Evolutionary conservation across 192 early-diverging fungal species (phyloP), one percentile per base, ranked within the genome.

Genomic region (Entophlyctis helioformis): DNA sequence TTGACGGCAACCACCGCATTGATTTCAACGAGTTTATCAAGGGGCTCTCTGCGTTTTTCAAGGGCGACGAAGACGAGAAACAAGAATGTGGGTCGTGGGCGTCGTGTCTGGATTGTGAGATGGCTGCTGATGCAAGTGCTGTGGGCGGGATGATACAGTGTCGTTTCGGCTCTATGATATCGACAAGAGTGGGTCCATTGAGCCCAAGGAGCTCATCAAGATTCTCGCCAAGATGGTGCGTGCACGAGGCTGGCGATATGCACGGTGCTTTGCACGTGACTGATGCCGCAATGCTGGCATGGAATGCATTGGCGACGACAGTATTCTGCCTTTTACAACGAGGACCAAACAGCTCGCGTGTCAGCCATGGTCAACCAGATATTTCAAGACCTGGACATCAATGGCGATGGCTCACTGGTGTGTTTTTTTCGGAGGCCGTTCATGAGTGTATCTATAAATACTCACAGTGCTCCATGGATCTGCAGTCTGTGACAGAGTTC

Each of bases 81-180:
- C 62, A 82, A 28, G 82, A 82, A 49, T 54, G 82, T 84, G 69
- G 25, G 73, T 51, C 27, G 13, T 26, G 3, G 9, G 9, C 10
- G 20, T n/a, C 6, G 11, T 35, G 39, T 39, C 16, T 24, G 39
- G 5, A 5, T 3, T 4, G 15, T 23, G n/a, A 8, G 12, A 21
- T 7, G 10, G 20, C 15, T 25, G 20, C 15, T 9, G 22, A 31
- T 4, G 11, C 4, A 2, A 9, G 36, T 37, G 24, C 18, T 36
- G 21, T 8, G 16, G 62, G 46, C 22, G 63, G 49, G 42, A 3
- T 46, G 39, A 16, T 49, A 13, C 56, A 87, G 84, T 87, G 42
- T 82, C 80, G 2, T 87, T 87, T 60, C 69, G 73, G 46, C 50
- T 87, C 33, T 87, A 87, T 58, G 85, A 87, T 67, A 69, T 86